Evolutionary conservation across 495 filamentous ascomycete genomes (phyloP), one percentile per base, ranked within the genome.

Genomic region (Patellaria atrata): DNA sequence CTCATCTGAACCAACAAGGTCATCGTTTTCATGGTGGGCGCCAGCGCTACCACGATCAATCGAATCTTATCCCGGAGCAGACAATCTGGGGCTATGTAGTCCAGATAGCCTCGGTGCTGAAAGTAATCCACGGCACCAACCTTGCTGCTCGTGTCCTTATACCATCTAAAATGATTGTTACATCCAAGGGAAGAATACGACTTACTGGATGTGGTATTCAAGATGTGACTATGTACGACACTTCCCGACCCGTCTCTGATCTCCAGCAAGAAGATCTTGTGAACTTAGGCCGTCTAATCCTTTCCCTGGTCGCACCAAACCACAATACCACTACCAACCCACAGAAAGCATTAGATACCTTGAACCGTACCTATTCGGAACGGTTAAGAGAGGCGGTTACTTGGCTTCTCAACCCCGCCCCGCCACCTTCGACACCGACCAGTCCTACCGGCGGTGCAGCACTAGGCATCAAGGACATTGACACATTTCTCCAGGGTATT

Each of bases 31-130:
- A 59, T 27, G 54, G 58, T 35, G 59, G 66, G 27, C 38, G 57
- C 56, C 40, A 60, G 47, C n/a, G n/a, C n/a, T n/a, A n/a, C n/a
- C n/a, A n/a, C n/a, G 32, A 56, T 52, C 27, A 55, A 3, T 39
- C 42, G 42, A 43, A 60, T 20, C 61, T 68, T 22, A 64, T 91
- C 12, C 67, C 77, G 0, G 91, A 94, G 56, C 71, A 76, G 44
- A 61, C 79, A 14, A 56, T 97, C 2, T 97, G 91, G 91, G 70
- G 74, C 38, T 97, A 94, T 51, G 71, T 94, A 32, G 78, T 85
- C 20, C 89, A 97, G 58, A 78, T 96, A 37, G 74, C 79, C n/a
- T 83, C 76, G 40, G 87, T 78, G 4, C 63, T 97, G 24, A 89
- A 82, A 54, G 66, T 75, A 2, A 86, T 96, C 28, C 89, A 97